Percentiles rank a stretch among this genome's conserved stretches.
These are phyloP conservation scores for Carex arenaria DNA, from an alignment of 202 grass and related monocot species.

Conservation along the genomic window DNA sequence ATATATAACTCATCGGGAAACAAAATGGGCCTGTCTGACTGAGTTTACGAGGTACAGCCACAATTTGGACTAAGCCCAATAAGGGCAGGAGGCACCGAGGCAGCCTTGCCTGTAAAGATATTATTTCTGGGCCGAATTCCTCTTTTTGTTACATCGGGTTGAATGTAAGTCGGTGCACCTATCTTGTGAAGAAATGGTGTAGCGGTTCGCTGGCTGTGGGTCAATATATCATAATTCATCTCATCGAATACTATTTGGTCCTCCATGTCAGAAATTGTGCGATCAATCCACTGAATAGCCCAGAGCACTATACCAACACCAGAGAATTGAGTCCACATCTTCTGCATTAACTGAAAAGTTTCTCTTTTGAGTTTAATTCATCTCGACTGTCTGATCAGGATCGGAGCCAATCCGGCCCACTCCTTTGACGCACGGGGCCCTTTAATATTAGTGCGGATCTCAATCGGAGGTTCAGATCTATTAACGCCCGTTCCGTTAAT, in stretches of 20 bases:
- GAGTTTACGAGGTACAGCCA: not conserved
- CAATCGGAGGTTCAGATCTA: too few species aligned
- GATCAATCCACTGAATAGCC: not conserved
- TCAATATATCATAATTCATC: not conserved
- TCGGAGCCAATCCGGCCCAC: too few species aligned
- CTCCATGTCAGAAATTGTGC: not conserved
- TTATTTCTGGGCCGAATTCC: not conserved
- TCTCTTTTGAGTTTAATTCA: too few species aligned
- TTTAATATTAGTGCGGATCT: too few species aligned
- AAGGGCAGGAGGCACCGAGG: not conserved
- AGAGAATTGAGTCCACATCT: too few species aligned
- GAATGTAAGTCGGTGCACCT: not conserved
- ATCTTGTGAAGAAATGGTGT: not conserved
- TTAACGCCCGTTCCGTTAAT: too few species aligned
- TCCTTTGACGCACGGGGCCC: too few species aligned
- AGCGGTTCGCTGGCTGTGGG: not conserved
- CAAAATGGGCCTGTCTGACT: not conserved
- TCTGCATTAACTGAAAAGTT: too few species aligned
- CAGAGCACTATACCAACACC: not conserved
- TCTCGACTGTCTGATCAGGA: too few species aligned
- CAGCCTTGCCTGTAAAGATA: not conserved
- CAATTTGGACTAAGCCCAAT: not conserved
- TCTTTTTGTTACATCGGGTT: not conserved
- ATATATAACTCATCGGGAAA: not conserved
- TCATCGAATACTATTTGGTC: not conserved